Conservation (phyloP, 2,329 filamentous ascomycete species). For the Xylaria sp. region DNA sequence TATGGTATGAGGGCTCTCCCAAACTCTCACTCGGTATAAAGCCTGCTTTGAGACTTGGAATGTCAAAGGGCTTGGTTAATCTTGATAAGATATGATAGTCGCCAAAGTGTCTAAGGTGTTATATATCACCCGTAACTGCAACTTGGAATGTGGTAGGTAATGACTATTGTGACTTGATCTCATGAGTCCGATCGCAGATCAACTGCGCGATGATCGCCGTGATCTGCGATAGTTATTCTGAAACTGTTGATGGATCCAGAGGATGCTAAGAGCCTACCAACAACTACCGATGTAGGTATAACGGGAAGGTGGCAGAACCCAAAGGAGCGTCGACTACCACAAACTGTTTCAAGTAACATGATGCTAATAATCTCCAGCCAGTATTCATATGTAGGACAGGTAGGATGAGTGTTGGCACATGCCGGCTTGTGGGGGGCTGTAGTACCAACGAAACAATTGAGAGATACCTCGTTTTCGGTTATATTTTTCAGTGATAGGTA, state of each 20-base stretch:
- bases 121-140: not conserved
- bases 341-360: conserved; percentile 17
- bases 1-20: not conserved
- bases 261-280: not conserved
- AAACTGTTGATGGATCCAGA: conserved; percentile 16
- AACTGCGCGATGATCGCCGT: not conserved
- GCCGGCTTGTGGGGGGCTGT: not conserved
- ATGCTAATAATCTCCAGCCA: conserved; percentile 6
- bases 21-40: not conserved
- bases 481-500: not conserved
- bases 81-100: not conserved
- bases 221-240: conserved; percentile 24
- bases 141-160: not conserved
- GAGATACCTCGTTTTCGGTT: not conserved
- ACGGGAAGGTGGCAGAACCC: conserved; percentile 8
- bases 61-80: not conserved
- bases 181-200: conserved; percentile 7
- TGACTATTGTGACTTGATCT: not conserved
- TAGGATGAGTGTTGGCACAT: conserved; percentile 6
- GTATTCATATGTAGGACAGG: not conserved
- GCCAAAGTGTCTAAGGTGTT: not conserved
- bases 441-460: conserved; percentile 10
- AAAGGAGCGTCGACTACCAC: conserved; percentile 11
- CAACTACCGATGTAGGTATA: conserved; percentile 5
- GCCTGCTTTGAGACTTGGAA: not conserved